Base-by-base conservation (phyloP, 768 basidiomycete species). In the Mycena pura region DNA sequence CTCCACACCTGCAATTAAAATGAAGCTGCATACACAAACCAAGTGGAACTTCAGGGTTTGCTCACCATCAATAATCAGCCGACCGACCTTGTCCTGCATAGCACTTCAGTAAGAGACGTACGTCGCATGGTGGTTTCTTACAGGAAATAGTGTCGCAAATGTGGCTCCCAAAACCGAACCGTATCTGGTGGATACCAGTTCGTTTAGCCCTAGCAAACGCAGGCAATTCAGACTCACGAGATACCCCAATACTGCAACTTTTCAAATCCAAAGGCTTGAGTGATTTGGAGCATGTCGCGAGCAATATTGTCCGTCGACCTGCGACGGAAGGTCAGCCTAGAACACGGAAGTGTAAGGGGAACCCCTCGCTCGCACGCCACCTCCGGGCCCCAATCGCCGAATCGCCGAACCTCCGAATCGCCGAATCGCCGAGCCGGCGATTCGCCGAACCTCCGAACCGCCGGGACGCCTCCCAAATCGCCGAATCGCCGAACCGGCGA, bases 241-340 rank as follows among this genome's bases (percentile, higher is more conserved):
- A 70, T 54, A 29, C 73, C 73, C 70, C 70, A 74, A 51, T 74
- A 73, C 21, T 69, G 65, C 15, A 78, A 46, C 61, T 77, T 78
- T 22, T 73, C 68, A 32, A 46, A 62, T 4, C 73, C 74, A 53
- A 76, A 68, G 2, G 76, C 76, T 32, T 73, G 57, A 4, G 70
- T 67, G 55, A 80, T 79, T 3, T 58, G 54, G 19, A 80, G 50
- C 77, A 80, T 80, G 53, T 80, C 78, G 1, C 72, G 65, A 2
- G 76, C 78, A n/a, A 74, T 74, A 52, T 76, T 71, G 21, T 78
- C 77, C 5, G 77, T 78, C 40, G 72, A 75, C 17, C 78, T 74
- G 48, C n/a, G n/a, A n/a, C n/a, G n/a, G n/a, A n/a, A n/a, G n/a
- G n/a, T n/a, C n/a, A n/a, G n/a, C n/a, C n/a, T n/a, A n/a, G n/a